Percentiles rank a stretch among this genome's conserved stretches.
Evolutionary conservation across 345 rosid genomes (phyloP).

Genomic region (Excoecaria agallocha): DNA sequence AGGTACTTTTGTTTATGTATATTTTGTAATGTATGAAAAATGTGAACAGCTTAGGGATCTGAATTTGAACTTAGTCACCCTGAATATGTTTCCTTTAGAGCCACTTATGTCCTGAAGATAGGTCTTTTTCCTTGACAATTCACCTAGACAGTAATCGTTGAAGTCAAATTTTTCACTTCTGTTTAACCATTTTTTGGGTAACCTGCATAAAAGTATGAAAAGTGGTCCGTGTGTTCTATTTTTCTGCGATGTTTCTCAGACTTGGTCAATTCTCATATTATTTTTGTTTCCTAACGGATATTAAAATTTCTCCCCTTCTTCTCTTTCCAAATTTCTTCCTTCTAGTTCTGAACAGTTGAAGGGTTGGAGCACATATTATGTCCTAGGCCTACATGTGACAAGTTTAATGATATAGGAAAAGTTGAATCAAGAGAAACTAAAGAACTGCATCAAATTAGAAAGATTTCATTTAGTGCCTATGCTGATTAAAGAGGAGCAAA

Average conservation of each 20-base stretch:
- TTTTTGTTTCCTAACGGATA: neutral
- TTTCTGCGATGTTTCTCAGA: neutral
- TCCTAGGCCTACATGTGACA: neutral
- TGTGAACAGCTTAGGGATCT: neutral
- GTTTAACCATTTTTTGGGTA: neutral
- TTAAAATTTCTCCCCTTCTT: neutral
- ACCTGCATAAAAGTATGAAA: neutral
- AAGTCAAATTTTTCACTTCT: neutral
- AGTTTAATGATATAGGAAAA: neutral
- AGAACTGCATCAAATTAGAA: neutral
- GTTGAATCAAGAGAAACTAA: neutral
- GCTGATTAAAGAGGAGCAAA: neutral
- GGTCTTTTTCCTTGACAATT: neutral
- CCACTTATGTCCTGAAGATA: neutral
- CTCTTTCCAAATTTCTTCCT: neutral
- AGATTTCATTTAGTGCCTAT: neutral
- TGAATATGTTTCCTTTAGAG: neutral
- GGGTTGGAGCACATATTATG: neutral
- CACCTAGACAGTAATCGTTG: neutral
- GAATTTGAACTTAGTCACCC: neutral
- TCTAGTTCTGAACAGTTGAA: neutral
- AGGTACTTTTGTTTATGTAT: conserved; percentile 45
- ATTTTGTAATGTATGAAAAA: neutral
- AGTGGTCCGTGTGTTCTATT: neutral
- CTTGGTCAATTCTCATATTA: neutral